These are phyloP conservation scores for Aureobasidium musti DNA, from an alignment of 2,329 filamentous ascomycete species.

Conservation along the genomic window DNA sequence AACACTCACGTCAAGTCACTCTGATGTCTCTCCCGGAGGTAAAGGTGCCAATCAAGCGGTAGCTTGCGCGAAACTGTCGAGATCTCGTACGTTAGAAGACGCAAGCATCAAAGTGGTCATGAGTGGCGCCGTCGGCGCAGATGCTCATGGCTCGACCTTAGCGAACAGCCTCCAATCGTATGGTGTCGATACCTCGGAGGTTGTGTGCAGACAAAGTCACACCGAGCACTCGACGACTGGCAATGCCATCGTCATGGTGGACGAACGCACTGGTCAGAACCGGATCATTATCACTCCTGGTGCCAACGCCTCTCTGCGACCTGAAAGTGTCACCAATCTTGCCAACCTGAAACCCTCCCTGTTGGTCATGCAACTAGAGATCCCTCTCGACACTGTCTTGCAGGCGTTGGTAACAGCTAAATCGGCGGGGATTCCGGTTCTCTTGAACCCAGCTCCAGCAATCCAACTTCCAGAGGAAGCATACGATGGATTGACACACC, in stretches of 20 bases:
- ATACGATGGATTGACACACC: constrained; percentile 70
- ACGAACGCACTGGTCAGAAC: constrained; percentile 51
- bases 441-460: constrained; percentile 82
- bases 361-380: constrained; percentile 52
- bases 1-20: constrained; percentile 77
- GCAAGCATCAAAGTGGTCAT: constrained; percentile 48
- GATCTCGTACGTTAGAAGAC: constrained; percentile 34
- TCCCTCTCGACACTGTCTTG: constrained; percentile 46
- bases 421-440: constrained; percentile 39
- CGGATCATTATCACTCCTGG: constrained; percentile 51
- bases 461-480: constrained; percentile 64
- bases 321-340: constrained; percentile 44
- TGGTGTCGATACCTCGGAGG: constrained; percentile 46
- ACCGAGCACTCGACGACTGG: constrained; percentile 46
- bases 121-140: constrained; percentile 53
- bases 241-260: constrained; percentile 52
- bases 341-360: constrained; percentile 39
- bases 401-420: constrained; percentile 35
- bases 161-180: constrained; percentile 48
- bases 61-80: constrained; percentile 71
- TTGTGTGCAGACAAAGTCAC: constrained; percentile 44
- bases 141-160: constrained; percentile 46
- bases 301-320: constrained; percentile 46
- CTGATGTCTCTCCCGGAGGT: constrained; percentile 79
- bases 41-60: constrained; percentile 97